Base-by-base conservation (phyloP, 192 early-diverging fungal species). In the Chytriomyces hyalinus region DNA sequence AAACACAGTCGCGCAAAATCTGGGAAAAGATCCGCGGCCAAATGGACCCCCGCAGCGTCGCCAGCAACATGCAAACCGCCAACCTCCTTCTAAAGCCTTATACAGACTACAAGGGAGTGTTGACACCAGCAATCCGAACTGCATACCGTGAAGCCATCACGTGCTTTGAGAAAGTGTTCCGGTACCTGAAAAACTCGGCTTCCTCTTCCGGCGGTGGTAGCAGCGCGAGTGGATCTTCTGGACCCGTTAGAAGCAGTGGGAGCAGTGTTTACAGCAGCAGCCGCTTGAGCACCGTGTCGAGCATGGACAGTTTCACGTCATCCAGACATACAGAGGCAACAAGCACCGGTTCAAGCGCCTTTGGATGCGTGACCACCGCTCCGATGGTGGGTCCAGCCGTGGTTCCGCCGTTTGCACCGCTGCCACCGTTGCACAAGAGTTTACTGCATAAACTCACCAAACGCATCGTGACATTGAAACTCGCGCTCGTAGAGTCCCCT, bases 111-210 rank as follows among this genome's bases (percentile, higher is more conserved):
- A 48, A 15, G 8, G 82, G 81, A 1, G 83, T 87, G 4, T 53
- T 87, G 67, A 84, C 86, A 22, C 86, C 86, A 6, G 63, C 46
- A 10, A 83, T 87, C 43, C 75, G 77, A 46, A 50, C 62, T 44
- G 80, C 81, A 4, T 85, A 87, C 65, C 75, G 80, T 28, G 86
- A 87, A 53, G 86, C 86, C 13, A 84, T 87, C 71, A 61, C 20
- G 5, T 87, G 86, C 65, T 80, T 79, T 61, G 86, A 87, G 66
- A 83, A 84, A 60, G 80, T 86, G n/a, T 87, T 87, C 61, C 76
- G 86, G 66, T 85, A 72, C 76, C 50, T 85, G 24, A 83, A 83
- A 26, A 72, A 61, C 49, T 22, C 45, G 8, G 60, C 28, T 9
- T 47, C 49, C 49, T 17, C 20, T 36, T 13, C 11, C 17, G n/a